These are phyloP conservation scores for Dionaea muscipula DNA, from an alignment of 179 eudicot species.

Conservation along the genomic window DNA sequence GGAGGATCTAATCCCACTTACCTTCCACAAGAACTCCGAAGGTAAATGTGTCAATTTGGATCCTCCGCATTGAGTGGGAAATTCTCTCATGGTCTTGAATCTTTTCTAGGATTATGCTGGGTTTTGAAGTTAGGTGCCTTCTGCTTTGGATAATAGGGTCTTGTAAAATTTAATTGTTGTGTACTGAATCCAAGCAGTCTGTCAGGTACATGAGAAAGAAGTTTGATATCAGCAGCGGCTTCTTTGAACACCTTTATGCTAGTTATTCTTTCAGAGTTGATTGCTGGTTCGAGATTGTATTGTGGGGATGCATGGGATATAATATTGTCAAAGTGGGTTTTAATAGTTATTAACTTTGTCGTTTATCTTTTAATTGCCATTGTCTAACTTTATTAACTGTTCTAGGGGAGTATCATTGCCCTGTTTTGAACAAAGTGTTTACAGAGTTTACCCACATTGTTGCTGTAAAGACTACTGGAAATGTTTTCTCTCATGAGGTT, in stretches of 20 bases:
- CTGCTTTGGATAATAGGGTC: no score
- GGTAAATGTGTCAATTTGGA: constrained; percentile 26
- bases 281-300: no score
- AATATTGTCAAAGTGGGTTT: background rate
- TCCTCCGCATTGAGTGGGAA: background rate
- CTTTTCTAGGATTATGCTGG: background rate
- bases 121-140: no score
- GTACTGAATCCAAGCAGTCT: no score
- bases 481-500: constrained; percentile 95
- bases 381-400: background rate
- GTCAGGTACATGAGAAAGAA: no score
- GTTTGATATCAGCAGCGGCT: no score
- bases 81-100: background rate
- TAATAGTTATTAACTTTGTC: background rate
- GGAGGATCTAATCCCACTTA: constrained; percentile 68
- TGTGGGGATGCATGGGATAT: no score
- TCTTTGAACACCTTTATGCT: no score
- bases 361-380: background rate
- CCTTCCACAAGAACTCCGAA: constrained; percentile 79
- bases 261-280: no score
- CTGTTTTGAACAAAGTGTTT: constrained; percentile 89
- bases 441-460: constrained; percentile 95
- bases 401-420: constrained; percentile 83
- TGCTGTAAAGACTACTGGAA: constrained; percentile 89
- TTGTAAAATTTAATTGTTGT: no score